Base-by-base conservation (phyloP, 2,329 filamentous ascomycete genomes). In the Malbranchea zuffiana region DNA sequence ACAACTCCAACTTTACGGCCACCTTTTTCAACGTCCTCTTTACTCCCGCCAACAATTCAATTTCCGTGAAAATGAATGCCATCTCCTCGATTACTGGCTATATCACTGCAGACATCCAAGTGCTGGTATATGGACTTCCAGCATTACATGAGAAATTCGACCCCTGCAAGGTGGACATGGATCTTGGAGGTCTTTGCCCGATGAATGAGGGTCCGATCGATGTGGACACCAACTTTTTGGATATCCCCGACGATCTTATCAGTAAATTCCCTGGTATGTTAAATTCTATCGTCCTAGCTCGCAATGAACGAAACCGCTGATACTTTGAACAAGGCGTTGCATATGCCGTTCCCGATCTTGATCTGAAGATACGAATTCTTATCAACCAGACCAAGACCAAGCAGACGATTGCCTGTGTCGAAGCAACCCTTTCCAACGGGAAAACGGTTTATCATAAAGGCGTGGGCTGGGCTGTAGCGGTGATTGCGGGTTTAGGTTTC, bases 391-490 rank as follows among this genome's bases (percentile, higher is more conserved):
- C 74, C 4, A 64, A 71, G 10, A 75, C 72, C 1, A 68, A 71
- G 36, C 63, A 72, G 34, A 76, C 71, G 50, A 74, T 92, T 35
- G 85, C 87, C 39, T 96, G 88, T 58, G 77, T 95, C 35, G 82
- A 94, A 65, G 86, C 86, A 32, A 70, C 78, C 44, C 71, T 95
- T 37, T 92, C 85, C 49, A 96, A 95, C 59, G 83, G 82, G 44
- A 84, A 94, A 63, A 93, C 86, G 0, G 88, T 95, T 37, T 79
- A 95, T 57, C 75, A 94, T 50, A 68, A 84, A 44, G 85, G 79
- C 42, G 86, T 95, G 26, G 85, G 86, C 51, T 95, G 87, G 87
- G 72, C 77, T 24, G 86, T 87, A 17, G 88, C 88, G 40, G 70
- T 92, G 48, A 86, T 95, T 50, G 84, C 85, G 46, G 85, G 84